Percentiles rank a stretch among this genome's conserved stretches.
phyloP scores from a whole-genome alignment of 2,329 filamentous ascomycete genomes.

The Colletotrichum euphorbiae region DNA sequence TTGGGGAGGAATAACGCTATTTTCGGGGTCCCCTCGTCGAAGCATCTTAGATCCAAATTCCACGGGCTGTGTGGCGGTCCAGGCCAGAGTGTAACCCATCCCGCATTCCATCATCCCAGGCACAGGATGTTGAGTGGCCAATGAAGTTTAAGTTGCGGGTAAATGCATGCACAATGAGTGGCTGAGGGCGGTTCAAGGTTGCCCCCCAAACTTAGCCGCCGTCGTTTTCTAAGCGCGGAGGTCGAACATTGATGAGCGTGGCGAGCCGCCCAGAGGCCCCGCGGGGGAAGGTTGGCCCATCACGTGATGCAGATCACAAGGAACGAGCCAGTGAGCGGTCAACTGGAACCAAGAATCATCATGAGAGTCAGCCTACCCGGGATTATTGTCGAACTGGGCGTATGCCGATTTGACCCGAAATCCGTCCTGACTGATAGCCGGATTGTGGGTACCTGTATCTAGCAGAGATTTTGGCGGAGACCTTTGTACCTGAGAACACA shows the following conservation, averaged over 20 bases:
- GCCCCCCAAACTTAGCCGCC: constrained; percentile 33
- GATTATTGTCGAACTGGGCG: no score
- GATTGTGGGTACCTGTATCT: no score
- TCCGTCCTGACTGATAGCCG: no score
- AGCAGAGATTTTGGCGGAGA: no score
- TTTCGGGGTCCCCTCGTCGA: constrained; percentile 28
- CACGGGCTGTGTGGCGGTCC: constrained; percentile 31
- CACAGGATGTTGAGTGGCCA: constrained; percentile 21
- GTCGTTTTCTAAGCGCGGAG: constrained; percentile 34
- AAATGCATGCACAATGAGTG: constrained; percentile 32
- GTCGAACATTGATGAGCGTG: constrained; percentile 12
- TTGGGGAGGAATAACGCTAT: constrained; percentile 29
- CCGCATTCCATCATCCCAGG: constrained; percentile 27
- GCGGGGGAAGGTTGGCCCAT: constrained; percentile 16
- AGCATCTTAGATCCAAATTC: constrained; percentile 32
- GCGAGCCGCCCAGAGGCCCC: constrained; percentile 24
- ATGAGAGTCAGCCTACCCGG: constrained; percentile 13
- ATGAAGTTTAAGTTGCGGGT: constrained; percentile 13
- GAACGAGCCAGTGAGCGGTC: constrained; percentile 24
- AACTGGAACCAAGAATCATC: neutral
- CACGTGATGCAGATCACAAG: constrained; percentile 33
- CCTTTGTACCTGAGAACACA: no score
- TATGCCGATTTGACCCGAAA: no score
- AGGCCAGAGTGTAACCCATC: constrained; percentile 31
- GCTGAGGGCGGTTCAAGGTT: constrained; percentile 28